These are phyloP conservation scores for Pythium monospermum DNA, from an alignment of 352 stramenopile genomes.

Conservation along the genomic window DNA sequence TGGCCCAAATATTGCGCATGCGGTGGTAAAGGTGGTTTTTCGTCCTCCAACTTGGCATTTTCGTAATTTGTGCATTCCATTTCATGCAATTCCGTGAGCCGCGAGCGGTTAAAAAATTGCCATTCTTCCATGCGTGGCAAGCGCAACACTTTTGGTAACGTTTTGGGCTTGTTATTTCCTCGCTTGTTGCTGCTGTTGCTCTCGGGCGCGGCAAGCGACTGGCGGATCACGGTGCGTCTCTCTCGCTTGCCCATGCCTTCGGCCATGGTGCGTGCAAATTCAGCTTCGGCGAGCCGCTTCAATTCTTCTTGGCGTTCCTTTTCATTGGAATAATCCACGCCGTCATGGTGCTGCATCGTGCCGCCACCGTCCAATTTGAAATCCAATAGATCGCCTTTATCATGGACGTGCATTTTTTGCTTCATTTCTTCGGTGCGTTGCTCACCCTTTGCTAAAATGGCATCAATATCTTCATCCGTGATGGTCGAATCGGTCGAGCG, in stretches of 20 bases:
- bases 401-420: conserved; percentile 78
- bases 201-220: conserved; percentile 42
- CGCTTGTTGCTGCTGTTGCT: conserved; percentile 42
- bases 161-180: conserved; percentile 84
- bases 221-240: conserved; percentile 69
- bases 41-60: conserved; percentile 62
- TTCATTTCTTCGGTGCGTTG: conserved; percentile 86
- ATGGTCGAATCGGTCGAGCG: conserved; percentile 94
- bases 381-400: conserved; percentile 84
- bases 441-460: conserved; percentile 91
- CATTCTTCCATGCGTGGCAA: conserved; percentile 84
- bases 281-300: conserved; percentile 76
- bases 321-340: conserved; percentile 94
- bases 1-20: conserved; percentile 76
- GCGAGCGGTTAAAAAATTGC: conserved; percentile 85
- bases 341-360: conserved; percentile 94
- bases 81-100: conserved; percentile 76
- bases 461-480: conserved; percentile 98
- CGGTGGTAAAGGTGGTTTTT: conserved; percentile 69
- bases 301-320: conserved; percentile 83
- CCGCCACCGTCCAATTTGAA: conserved; percentile 94
- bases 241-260: conserved; percentile 84
- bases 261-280: conserved; percentile 72
- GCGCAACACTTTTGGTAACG: conserved; percentile 71
- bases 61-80: conserved; percentile 81